phyloP scores from a whole-genome alignment of 73 alveolate species.

The Urostyla sp. region DNA sequence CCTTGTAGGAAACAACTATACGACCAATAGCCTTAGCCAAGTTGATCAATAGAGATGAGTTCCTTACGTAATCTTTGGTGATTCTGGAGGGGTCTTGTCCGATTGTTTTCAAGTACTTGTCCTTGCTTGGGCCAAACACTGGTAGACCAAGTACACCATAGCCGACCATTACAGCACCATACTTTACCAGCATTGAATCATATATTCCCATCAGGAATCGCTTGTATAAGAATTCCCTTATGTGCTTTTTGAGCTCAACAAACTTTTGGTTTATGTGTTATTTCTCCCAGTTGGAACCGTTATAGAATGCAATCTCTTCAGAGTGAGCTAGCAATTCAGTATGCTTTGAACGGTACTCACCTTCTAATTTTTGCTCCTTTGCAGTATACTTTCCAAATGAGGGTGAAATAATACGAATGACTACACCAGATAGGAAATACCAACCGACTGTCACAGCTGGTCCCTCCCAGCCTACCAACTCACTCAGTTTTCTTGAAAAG shows the following conservation, averaged over 20 bases:
- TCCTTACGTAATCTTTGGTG: slow-evolving; percentile 92
- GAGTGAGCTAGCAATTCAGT: slow-evolving; percentile 83
- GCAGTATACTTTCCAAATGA: slow-evolving; percentile 92
- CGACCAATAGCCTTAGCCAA: slow-evolving; percentile 96
- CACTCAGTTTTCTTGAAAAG: slow-evolving; percentile 91
- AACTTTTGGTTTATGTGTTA: slow-evolving; percentile 74
- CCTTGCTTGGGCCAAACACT: slow-evolving; percentile 87
- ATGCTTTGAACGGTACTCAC: slow-evolving; percentile 91
- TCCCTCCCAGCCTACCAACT: slow-evolving; percentile 92
- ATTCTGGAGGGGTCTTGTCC: slow-evolving; percentile 81
- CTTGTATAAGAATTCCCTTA: slow-evolving; percentile 67
- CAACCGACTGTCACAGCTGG: slow-evolving; percentile 84
- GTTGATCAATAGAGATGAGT: slow-evolving; percentile 90
- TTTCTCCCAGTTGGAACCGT: slow-evolving; percentile 89
- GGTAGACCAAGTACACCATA: slow-evolving; percentile 94
- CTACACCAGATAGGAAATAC: slow-evolving; percentile 87
- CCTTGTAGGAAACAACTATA: slow-evolving; percentile 91
- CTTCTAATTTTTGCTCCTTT: slow-evolving; percentile 87
- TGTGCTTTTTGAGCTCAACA: slow-evolving; percentile 71
- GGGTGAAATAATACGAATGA: slow-evolving; percentile 84
- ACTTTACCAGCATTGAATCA: slow-evolving; percentile 92
- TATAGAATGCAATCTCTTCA: slow-evolving; percentile 93
- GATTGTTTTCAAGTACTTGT: slow-evolving; percentile 71
- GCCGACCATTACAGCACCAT: slow-evolving; percentile 96
- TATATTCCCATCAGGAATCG: slow-evolving; percentile 92